Evolutionary conservation across 352 stramenopile species (phyloP).

Genomic region (Phytopythium mirpurense): DNA sequence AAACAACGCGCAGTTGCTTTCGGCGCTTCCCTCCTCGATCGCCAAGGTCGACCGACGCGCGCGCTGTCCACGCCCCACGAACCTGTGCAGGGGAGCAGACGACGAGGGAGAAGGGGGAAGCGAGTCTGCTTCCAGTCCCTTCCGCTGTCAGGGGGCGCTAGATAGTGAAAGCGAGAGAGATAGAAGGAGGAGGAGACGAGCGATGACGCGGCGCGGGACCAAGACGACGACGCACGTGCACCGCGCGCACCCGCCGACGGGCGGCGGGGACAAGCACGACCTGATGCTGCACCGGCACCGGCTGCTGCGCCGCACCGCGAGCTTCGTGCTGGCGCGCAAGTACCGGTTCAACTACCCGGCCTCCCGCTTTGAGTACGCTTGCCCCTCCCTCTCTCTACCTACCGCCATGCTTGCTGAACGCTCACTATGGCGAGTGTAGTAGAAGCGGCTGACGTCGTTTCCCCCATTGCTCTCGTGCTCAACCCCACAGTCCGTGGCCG

Average conservation of each 20-base stretch:
- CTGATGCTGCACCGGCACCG: conserved; percentile 56
- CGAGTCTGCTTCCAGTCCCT: no score
- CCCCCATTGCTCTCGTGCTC: not conserved
- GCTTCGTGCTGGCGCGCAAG: conserved; percentile 70
- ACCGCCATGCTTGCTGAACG: not conserved
- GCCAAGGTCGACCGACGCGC: no score
- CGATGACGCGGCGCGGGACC: conserved; percentile 48
- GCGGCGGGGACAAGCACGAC: conserved; percentile 24
- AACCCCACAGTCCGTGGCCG: conserved; percentile 28
- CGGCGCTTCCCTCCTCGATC: no score
- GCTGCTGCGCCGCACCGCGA: conserved; percentile 52
- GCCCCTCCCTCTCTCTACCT: conserved; percentile 1
- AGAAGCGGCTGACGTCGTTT: no score
- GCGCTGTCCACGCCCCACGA: no score
- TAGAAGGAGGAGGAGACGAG: not conserved
- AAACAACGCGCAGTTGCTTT: no score
- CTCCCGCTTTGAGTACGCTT: conserved; percentile 14
- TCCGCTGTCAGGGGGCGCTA: no score
- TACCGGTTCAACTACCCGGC: conserved; percentile 40
- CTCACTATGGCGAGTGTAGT: no score
- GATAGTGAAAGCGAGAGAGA: not conserved
- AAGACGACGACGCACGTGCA: conserved; percentile 47
- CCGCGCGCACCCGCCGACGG: conserved; percentile 17
- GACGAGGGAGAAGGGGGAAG: no score
- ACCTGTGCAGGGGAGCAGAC: no score